Evolutionary conservation across 129 eudicot genomes (phyloP), one percentile per base, ranked within the genome.

Genomic region (Artemisia argyi): DNA sequence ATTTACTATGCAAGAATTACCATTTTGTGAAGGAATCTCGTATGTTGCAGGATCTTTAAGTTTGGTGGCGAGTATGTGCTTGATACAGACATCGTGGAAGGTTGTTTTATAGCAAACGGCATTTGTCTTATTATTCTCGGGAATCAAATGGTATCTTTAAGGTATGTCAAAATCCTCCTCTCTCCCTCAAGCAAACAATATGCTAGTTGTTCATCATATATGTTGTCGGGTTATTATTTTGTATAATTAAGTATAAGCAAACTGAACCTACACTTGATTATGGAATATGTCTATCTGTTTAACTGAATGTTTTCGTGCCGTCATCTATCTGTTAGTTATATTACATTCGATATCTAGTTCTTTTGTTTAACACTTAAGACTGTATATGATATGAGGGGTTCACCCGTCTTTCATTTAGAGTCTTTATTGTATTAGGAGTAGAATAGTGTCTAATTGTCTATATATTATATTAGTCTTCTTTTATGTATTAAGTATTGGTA

Each of bases 131-230:
- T 58, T 42, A 26, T 64, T 73, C 65, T 66, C 4, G 20, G 80
- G 87, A 74, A 82, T 83, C 85, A 61, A 71, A 63, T 22, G 76
- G 83, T 80, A 85, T 79, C 82, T 79, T 60, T 75, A 46, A 51
- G 61, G 78, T 78, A 74, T 16, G 78, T 66, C 61, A 66, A 71
- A 77, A 66, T 17, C 69, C 39, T 42, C 69, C 62, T 59, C 55
- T 65, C 14, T 65, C 71, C 18, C 14, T 65, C 51, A 59, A 32
- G 22, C 70, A 28, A 50, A 54, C 46, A 54, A 74, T 26, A 28
- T 59, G 47, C 16, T 61, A 44, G 58, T 39, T 60, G 58, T 39
- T 60, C 72, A 72, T 67, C 46, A 44, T 72, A 17, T 55, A 61
- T 39, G 10, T 7, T 39, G 46, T 39, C 11, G 46, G 46, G 11